Percentiles rank a stretch among this genome's conserved stretches.
These are phyloP conservation scores for Cystobasidiaceae sp. DNA, from an alignment of 1,284 basidiomycete genomes.

Conservation along the genomic window DNA sequence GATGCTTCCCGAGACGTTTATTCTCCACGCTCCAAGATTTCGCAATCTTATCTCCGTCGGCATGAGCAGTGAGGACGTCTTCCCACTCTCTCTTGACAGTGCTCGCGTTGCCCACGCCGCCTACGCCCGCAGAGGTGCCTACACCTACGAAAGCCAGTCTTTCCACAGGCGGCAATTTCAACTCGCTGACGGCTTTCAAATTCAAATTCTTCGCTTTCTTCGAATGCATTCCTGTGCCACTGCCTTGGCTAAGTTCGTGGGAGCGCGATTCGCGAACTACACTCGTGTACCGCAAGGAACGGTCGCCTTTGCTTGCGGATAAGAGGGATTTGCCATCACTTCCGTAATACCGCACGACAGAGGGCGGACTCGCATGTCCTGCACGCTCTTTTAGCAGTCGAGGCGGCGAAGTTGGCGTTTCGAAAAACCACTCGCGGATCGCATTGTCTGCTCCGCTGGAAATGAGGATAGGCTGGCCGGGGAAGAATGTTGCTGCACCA, in stretches of 20 bases:
- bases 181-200: conserved; percentile 12
- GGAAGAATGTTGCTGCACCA: conserved; percentile 76
- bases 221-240: conserved; percentile 1
- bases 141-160: conserved; percentile 58
- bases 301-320: conserved; percentile 67
- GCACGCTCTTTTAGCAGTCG: conserved; percentile 84
- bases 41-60: conserved; percentile 66
- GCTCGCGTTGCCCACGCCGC: conserved; percentile 51
- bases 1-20: conserved; percentile 69
- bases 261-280: conserved; percentile 89
- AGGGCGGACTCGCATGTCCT: conserved; percentile 86
- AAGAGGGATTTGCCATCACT: conserved; percentile 92
- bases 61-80: conserved; percentile 84
- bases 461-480: conserved; percentile 80
- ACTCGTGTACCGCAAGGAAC: conserved; percentile 79
- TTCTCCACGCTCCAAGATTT: conserved; percentile 80
- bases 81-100: conserved; percentile 94
- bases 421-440: conserved; percentile 86
- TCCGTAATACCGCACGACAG: conserved; percentile 90
- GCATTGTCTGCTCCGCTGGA: conserved; percentile 88
- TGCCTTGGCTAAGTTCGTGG: conserved; percentile 91
- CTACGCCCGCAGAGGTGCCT: conserved; percentile 1
- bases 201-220: conserved; percentile 17
- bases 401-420: conserved; percentile 77
- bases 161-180: conserved; percentile 62